A percentile compares a stretch with the other conserved stretches of the same genome.
phyloP scores from a whole-genome alignment of 140 eudicot genomes.

The Flaveria floridana region DNA sequence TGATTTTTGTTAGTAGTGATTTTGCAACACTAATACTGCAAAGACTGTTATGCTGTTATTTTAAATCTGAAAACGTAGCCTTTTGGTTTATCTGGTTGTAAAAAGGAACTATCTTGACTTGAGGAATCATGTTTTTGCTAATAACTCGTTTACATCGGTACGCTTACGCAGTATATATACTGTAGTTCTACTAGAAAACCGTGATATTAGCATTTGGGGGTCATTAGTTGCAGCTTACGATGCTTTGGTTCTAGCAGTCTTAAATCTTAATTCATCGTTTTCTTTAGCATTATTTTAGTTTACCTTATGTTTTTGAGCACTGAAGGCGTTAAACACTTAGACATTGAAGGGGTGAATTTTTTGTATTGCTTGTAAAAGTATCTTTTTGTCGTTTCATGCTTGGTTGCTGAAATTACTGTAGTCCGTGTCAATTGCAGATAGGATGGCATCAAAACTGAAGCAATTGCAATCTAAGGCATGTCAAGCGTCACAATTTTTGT shows the following conservation, averaged over 20 bases:
- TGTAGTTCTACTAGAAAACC: not conserved
- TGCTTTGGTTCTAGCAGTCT: no score
- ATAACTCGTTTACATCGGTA: not conserved
- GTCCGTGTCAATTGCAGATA: conserved; percentile 25
- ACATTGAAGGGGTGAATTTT: not conserved
- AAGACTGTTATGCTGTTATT: not conserved
- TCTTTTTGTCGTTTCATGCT: not conserved
- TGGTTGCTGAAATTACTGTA: no score
- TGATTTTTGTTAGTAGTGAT: conserved; percentile 13
- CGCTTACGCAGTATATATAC: not conserved
- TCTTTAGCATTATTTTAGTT: not conserved
- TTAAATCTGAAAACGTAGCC: not conserved
- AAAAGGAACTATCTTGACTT: not conserved
- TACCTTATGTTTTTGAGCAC: not conserved
- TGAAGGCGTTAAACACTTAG: not conserved
- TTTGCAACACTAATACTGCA: not conserved
- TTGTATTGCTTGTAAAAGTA: not conserved
- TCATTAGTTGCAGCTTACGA: no score
- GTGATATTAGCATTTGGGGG: no score
- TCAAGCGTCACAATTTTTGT: conserved; percentile 40
- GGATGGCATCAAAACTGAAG: conserved; percentile 44
- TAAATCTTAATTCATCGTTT: no score
- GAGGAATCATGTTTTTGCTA: not conserved
- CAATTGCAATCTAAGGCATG: conserved; percentile 45
- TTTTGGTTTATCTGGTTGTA: conserved; percentile 15